A percentile compares a stretch with the other conserved stretches of the same genome.
Conservation (phyloP, 2,329 filamentous ascomycete genomes). For the Exophiala sideris region DNA sequence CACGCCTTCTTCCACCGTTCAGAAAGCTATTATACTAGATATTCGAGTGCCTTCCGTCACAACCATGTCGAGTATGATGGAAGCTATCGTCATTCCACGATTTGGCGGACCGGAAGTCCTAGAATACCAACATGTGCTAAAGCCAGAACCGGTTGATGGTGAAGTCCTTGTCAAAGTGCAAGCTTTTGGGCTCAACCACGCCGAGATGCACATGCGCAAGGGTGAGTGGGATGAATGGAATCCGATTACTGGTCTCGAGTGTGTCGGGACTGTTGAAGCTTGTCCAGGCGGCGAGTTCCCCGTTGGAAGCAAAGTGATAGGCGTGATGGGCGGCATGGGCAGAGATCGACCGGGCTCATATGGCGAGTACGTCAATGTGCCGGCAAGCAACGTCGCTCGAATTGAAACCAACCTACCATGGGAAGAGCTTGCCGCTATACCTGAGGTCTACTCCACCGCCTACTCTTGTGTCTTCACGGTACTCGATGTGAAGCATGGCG, state of each 20-base stretch:
- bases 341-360: slow-evolving; percentile 40
- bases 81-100: slow-evolving; percentile 34
- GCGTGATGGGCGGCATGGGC: slow-evolving; percentile 45
- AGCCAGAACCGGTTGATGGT: slow-evolving; percentile 29
- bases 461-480: slow-evolving; percentile 40
- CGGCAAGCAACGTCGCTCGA: slow-evolving; percentile 35
- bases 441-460: slow-evolving; percentile 41
- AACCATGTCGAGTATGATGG: slow-evolving; percentile 28
- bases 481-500: slow-evolving; percentile 35
- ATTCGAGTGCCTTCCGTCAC: too few species aligned
- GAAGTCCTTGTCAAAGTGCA: slow-evolving; percentile 37
- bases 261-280: slow-evolving; percentile 40
- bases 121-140: slow-evolving; percentile 28
- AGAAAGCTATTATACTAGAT: too few species aligned
- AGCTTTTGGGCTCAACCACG: slow-evolving; percentile 46
- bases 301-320: slow-evolving; percentile 35
- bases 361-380: slow-evolving; percentile 38
- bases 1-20: background rate
- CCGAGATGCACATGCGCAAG: slow-evolving; percentile 47
- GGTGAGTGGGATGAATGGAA: slow-evolving; percentile 35
- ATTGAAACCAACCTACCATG: slow-evolving; percentile 34
- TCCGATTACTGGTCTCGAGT: slow-evolving; percentile 34
- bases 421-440: slow-evolving; percentile 41
- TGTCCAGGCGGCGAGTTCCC: slow-evolving; percentile 36
- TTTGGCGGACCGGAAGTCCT: slow-evolving; percentile 36